phyloP scores from a whole-genome alignment of 768 basidiomycete species.

The Boletus patriciae region DNA sequence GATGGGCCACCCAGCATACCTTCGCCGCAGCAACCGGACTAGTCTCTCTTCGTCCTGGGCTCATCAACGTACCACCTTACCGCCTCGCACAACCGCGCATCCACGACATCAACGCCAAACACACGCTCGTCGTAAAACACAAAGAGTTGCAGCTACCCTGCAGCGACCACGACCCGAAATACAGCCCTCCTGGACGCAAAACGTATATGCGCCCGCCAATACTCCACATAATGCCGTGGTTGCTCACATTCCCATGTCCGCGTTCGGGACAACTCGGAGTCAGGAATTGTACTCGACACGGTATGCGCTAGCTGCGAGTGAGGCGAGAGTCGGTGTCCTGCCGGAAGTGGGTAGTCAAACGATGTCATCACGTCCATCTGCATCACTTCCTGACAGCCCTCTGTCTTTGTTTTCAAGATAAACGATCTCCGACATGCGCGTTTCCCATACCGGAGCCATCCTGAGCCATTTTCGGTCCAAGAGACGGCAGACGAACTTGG shows the following conservation, averaged over 20 bases:
- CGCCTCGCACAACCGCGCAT: too few relatives aligned
- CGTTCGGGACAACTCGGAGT: neutral
- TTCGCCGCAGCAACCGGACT: too few relatives aligned
- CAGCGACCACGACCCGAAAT: slow-evolving; percentile 39
- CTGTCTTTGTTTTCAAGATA: neutral
- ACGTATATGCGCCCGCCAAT: slow-evolving; percentile 32
- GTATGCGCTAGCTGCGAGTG: slow-evolving; percentile 21
- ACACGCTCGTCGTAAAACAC: too few relatives aligned
- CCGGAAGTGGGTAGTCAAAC: slow-evolving; percentile 32
- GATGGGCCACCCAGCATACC: too few relatives aligned
- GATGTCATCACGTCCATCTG: slow-evolving; percentile 40
- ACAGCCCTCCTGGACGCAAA: slow-evolving; percentile 47
- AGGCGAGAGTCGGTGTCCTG: slow-evolving; percentile 14
- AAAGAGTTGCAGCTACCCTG: neutral
- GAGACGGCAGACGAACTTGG: neutral
- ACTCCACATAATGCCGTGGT: slow-evolving; percentile 9
- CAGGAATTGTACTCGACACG: slow-evolving; percentile 4
- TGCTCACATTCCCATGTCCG: neutral
- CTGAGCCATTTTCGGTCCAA: slow-evolving; percentile 17
- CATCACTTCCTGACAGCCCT: neutral
- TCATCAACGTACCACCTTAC: too few relatives aligned
- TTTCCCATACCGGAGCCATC: too few relatives aligned
- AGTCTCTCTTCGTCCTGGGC: too few relatives aligned
- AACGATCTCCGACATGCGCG: slow-evolving; percentile 27
- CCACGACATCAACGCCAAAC: too few relatives aligned